Base-by-base conservation (phyloP, 331 rosid species). In the Phaseolus coccineus region DNA sequence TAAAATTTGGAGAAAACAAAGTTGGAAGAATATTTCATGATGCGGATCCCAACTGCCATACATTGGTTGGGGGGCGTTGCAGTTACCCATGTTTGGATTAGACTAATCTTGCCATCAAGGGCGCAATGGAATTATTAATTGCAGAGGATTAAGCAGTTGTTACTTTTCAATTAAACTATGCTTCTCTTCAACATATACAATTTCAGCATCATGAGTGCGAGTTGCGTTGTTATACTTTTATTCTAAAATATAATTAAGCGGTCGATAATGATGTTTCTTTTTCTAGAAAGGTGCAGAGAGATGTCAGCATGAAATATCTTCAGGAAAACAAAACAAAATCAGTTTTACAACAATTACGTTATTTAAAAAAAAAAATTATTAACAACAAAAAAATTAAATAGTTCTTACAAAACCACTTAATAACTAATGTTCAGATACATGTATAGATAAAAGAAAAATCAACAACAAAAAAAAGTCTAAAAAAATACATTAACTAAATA, bases 31-130 rank as follows among this genome's bases (percentile, higher is more conserved):
- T 77, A 83, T 77, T 87, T 55, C 69, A 74, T 63, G 67, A 87
- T 82, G 76, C 84, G 76, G 70, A 80, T 83, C 85, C 90, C 89
- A 68, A 80, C 81, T 57, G 86, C 73, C 88, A 85, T 82, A 79
- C 81, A 73, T 53, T 80, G 84, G 80, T 82, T 83, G 84, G 74
- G 74, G 78, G 80, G 79, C 28, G 62, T 61, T 59, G 53, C 76
- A 35, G 77, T 84, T 68, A 78, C 81, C 62, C 22, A 42, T 79
- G 79, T 64, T 84, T 61, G 79, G 89, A 85, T 85, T 85, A 90
- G 78, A 82, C 84, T 85, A 85, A 87, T 83, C 88, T 72, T 83
- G 31, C 71, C 83, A 72, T 83, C 25, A 76, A 80, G 69, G 82
- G 72, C 19, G 84, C 73, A 77, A 80, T 76, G 57, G 57, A 47